phyloP scores from a whole-genome alignment of 805 yeast species.

The Wickerhamiella slavikovae region DNA sequence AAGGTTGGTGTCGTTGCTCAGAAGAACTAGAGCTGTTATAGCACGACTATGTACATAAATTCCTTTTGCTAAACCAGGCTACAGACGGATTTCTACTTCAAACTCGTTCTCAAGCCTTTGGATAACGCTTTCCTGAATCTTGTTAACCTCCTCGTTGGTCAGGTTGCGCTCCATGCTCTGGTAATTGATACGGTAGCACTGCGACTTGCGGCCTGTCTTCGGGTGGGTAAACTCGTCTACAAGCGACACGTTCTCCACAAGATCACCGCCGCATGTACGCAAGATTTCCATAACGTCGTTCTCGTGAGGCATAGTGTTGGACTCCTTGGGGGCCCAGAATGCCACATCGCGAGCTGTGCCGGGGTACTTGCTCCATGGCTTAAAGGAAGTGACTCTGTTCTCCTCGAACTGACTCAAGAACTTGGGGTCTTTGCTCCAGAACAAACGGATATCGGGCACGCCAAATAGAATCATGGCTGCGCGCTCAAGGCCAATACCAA shows the following conservation, averaged over 20 bases:
- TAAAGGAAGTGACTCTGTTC: conserved; percentile 49
- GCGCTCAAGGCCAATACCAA: conserved; percentile 88
- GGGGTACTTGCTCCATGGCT: conserved; percentile 82
- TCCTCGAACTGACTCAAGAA: conserved; percentile 51
- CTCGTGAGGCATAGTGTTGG: conserved; percentile 32
- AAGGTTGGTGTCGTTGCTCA: conserved; percentile 83
- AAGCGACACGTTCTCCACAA: conserved; percentile 66
- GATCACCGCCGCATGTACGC: conserved; percentile 59
- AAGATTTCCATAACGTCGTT: conserved; percentile 91
- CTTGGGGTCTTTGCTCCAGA: conserved; percentile 74
- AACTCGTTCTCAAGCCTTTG: conserved; percentile 29
- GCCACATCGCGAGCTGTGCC: conserved; percentile 73
- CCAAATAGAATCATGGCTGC: conserved; percentile 91
- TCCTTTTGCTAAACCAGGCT: not conserved
- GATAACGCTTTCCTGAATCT: conserved; percentile 46
- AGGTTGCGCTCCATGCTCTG: conserved; percentile 91
- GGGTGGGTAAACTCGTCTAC: conserved; percentile 76
- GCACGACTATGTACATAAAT: conserved; percentile 2
- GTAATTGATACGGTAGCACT: conserved; percentile 77
- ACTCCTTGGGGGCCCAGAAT: conserved; percentile 52
- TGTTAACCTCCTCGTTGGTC: conserved; percentile 69
- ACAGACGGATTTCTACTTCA: conserved; percentile 39
- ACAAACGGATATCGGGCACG: conserved; percentile 81
- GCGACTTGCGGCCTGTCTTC: conserved; percentile 51
- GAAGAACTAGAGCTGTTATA: conserved; percentile 20